These are phyloP conservation scores for Tubosaeta brunneosetosa DNA, from an alignment of 768 basidiomycete genomes.

Conservation along the genomic window DNA sequence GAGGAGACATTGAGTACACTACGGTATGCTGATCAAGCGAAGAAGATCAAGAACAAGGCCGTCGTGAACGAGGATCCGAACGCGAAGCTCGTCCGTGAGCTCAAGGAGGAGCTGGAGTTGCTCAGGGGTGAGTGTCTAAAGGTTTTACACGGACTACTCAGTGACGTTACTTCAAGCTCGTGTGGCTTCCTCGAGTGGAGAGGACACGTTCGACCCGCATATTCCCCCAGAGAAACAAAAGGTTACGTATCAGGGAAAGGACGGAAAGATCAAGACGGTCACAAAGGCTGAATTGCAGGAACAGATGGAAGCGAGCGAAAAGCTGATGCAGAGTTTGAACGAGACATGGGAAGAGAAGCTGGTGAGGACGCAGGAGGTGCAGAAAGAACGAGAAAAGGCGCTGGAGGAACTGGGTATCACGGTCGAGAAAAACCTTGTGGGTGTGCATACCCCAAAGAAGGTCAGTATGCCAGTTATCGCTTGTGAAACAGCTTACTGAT, in stretches of 20 bases:
- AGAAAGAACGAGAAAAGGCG: constrained; percentile 96
- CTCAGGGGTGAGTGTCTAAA: constrained; percentile 60
- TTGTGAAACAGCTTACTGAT: neutral
- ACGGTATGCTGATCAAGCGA: constrained; percentile 97
- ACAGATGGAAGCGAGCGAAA: constrained; percentile 93
- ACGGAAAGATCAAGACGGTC: constrained; percentile 91
- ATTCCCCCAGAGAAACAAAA: constrained; percentile 94
- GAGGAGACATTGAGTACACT: constrained; percentile 96
- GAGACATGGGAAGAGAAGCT: constrained; percentile 98
- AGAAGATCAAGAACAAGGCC: constrained; percentile 99
- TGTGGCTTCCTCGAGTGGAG: constrained; percentile 61
- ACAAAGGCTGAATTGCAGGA: constrained; percentile 97
- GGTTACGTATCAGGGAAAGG: constrained; percentile 89
- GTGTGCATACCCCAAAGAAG: constrained; percentile 97
- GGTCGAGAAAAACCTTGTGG: constrained; percentile 93
- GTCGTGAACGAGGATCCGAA: constrained; percentile 99
- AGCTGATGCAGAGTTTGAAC: constrained; percentile 88
- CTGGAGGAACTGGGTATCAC: constrained; percentile 96
- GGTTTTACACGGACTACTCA: neutral
- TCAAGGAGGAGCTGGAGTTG: constrained; percentile 96
- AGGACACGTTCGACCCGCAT: constrained; percentile 79
- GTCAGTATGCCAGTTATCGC: constrained; percentile 28
- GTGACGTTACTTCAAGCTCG: constrained; percentile 48
- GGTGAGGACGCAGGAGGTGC: constrained; percentile 85
- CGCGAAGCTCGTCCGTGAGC: constrained; percentile 95